A percentile compares a stretch with the other conserved stretches of the same genome.
These are phyloP conservation scores for Collybia sordida DNA, from an alignment of 768 basidiomycete species.

Conservation along the genomic window DNA sequence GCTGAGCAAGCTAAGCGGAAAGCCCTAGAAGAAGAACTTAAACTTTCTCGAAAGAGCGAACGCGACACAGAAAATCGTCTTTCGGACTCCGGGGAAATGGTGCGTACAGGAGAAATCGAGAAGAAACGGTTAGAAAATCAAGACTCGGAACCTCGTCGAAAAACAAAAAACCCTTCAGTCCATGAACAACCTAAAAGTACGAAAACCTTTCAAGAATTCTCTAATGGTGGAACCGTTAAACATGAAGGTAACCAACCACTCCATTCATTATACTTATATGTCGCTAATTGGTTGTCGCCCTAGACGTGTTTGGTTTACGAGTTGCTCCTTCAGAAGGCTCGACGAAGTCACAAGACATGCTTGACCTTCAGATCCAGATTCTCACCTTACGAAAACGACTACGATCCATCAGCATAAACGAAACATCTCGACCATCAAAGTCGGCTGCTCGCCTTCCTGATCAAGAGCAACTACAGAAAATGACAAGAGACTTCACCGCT, in stretches of 20 bases:
- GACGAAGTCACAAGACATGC: slow-evolving; percentile 36
- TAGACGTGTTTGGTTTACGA: slow-evolving; percentile 61
- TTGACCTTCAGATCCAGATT: slow-evolving; percentile 49
- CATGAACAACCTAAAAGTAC: slow-evolving; percentile 1
- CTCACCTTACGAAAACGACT: slow-evolving; percentile 57
- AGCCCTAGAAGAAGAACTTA: slow-evolving; percentile 10
- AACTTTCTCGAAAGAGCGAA: slow-evolving; percentile 4
- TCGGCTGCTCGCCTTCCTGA: slow-evolving; percentile 50
- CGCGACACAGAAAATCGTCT: background rate
- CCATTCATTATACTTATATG: too few relatives aligned
- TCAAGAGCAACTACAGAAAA: slow-evolving; percentile 41
- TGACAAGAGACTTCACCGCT: slow-evolving; percentile 45
- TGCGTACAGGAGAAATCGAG: background rate
- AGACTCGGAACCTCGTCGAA: background rate
- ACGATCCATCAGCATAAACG: slow-evolving; percentile 59
- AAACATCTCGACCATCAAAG: slow-evolving; percentile 44
- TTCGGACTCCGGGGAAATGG: background rate
- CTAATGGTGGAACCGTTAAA: slow-evolving; percentile 1
- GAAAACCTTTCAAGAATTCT: background rate
- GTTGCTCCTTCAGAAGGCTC: slow-evolving; percentile 29
- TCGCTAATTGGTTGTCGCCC: background rate
- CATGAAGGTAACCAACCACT: slow-evolving; percentile 2
- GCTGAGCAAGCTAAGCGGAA: slow-evolving; percentile 13
- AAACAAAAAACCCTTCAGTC: background rate
- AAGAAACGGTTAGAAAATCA: background rate